phyloP scores from a whole-genome alignment of 2,329 filamentous ascomycete species.

The Metarhizium robertsii region DNA sequence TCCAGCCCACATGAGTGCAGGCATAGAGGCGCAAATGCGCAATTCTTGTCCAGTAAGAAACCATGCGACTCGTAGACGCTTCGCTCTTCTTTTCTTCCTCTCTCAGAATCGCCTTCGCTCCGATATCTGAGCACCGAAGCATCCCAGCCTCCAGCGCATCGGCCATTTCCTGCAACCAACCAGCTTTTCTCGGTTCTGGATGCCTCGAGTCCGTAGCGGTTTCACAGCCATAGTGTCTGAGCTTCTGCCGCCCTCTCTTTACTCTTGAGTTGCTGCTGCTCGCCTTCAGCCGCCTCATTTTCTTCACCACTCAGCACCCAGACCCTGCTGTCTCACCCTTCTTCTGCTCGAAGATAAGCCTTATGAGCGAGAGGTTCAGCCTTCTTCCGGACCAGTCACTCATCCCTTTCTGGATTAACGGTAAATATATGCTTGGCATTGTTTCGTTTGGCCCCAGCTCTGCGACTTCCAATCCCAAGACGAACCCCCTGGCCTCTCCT shows the following conservation, averaged over 20 bases:
- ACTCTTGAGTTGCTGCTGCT: background rate
- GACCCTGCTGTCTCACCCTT: background rate
- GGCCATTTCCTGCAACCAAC: background rate
- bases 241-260: background rate
- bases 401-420: background rate
- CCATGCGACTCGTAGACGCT: background rate
- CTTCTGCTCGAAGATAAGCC: background rate
- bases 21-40: background rate
- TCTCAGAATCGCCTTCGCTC: background rate
- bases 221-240: background rate
- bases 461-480: background rate
- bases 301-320: background rate
- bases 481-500: background rate
- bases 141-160: background rate
- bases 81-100: background rate
- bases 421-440: too few relatives aligned
- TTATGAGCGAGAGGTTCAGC: background rate
- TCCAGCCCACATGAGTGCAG: slow-evolving; percentile 1
- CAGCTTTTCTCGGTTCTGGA: background rate
- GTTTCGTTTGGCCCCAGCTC: background rate
- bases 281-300: background rate
- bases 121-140: background rate
- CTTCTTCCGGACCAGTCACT: background rate
- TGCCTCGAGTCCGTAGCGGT: background rate
- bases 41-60: background rate